Evolutionary conservation across 2,329 filamentous ascomycete genomes (phyloP), one percentile per base, ranked within the genome.

Genomic region (Cadophora sp.): DNA sequence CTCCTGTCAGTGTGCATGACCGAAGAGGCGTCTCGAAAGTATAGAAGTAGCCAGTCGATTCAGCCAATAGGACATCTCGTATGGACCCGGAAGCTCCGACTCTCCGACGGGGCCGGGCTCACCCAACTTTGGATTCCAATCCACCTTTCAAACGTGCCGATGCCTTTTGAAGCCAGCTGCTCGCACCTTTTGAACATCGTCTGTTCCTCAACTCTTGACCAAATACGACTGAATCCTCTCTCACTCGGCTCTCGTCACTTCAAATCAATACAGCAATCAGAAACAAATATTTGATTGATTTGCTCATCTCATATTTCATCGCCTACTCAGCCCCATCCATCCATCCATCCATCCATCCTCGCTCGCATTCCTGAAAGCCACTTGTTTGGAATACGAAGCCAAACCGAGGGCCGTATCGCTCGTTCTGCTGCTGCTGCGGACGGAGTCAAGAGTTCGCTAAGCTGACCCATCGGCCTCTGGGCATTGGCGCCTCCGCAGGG

Each of bases 401-500:
- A 34, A 37, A n/a, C 43, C 43, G 43, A 48, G 43, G 7, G n/a
- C 8, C 40, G 40, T 14, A 43, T 43, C 40, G 40, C 40, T 43
- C 14, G n/a, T 19, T 43, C 5, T 6, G 50, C 50, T 26, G 12
- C 48, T 64, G 62, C 62, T 64, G 62, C 62, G 62, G 37, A 29
- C 58, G 27, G 55, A 58, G 53, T 46, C 40, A 61, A 61, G 34
- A 46, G 16, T 27, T 53, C 59, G 62, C 56, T 68, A 48, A 59
- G 63, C 27, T 61, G n/a, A n/a, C 16, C 58, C 34, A 37, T 53
- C 55, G 43, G 66, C 37, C 63, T 65, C 55, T 46, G 27, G 37
- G 56, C 37, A 48, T 65, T 66, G 61, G 66, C 61, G 55, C 59
- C 67, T 55, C 66, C 68, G 67, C 50, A 63, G 70, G 70, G 65